phyloP scores from a whole-genome alignment of 1,139 yeast genomes.

The Lodderomyces elongisporus region DNA sequence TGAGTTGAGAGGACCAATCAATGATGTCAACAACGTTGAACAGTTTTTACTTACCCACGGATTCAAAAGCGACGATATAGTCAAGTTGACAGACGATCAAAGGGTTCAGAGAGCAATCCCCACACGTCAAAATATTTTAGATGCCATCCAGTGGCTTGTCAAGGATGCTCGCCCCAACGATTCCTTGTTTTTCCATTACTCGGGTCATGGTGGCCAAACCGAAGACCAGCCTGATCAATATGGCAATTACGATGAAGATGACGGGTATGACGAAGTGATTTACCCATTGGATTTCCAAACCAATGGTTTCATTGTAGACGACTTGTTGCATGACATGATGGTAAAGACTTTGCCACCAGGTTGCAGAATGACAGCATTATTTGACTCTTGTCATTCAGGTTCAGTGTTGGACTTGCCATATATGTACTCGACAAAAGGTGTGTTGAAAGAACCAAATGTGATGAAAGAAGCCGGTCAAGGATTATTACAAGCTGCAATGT shows the following conservation, averaged over 20 bases:
- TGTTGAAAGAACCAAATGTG: slow-evolving; percentile 82
- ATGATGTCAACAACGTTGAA: slow-evolving; percentile 67
- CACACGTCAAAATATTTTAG: slow-evolving; percentile 66
- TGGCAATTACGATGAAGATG: slow-evolving; percentile 82
- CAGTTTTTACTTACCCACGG: slow-evolving; percentile 58
- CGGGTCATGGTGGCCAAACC: slow-evolving; percentile 92
- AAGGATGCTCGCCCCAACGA: slow-evolving; percentile 82
- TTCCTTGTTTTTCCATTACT: slow-evolving; percentile 73
- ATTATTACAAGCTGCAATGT: slow-evolving; percentile 63
- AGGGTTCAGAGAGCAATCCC: slow-evolving; percentile 63
- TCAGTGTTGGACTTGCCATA: slow-evolving; percentile 87
- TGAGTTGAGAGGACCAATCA: slow-evolving; percentile 80
- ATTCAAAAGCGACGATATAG: slow-evolving; percentile 74
- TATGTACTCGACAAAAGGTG: slow-evolving; percentile 85
- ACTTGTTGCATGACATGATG: slow-evolving; percentile 76
- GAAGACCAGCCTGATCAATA: slow-evolving; percentile 40
- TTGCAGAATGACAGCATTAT: slow-evolving; percentile 80
- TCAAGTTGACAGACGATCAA: slow-evolving; percentile 75
- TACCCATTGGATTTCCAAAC: slow-evolving; percentile 84
- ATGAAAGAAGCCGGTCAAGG: slow-evolving; percentile 82
- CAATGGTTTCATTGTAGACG: slow-evolving; percentile 76
- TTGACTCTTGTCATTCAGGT: slow-evolving; percentile 93
- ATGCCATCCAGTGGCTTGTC: slow-evolving; percentile 92
- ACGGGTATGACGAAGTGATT: slow-evolving; percentile 84
- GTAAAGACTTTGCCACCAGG: slow-evolving; percentile 77